Percentiles rank a stretch among this genome's conserved stretches.
Evolutionary conservation across 2,329 filamentous ascomycete species (phyloP).

Genomic region (Botrytis sinoallii): DNA sequence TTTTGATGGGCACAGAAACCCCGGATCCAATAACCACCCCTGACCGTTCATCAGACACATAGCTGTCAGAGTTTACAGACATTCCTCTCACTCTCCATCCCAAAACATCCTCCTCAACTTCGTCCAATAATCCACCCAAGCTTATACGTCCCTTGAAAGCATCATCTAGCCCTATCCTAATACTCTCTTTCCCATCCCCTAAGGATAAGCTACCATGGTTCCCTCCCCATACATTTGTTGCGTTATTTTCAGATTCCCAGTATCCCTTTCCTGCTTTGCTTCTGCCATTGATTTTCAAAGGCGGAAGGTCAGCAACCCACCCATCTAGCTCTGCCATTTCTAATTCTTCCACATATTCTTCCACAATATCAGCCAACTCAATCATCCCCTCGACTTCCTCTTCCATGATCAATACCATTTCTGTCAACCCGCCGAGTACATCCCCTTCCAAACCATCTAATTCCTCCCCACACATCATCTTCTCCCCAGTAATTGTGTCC

Average conservation of each 20-base stretch:
- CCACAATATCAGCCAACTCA: constrained; percentile 9
- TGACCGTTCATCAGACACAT: not conserved
- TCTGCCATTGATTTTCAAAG: not conserved
- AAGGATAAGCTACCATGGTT: not conserved
- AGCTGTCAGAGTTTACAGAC: not conserved
- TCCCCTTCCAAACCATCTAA: constrained; percentile 1
- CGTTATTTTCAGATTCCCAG: not conserved
- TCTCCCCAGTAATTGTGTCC: constrained; percentile 13
- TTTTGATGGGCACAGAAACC: not conserved
- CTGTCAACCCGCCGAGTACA: constrained; percentile 13
- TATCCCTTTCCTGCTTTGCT: not conserved
- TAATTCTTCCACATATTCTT: constrained; percentile 17
- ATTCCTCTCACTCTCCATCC: constrained; percentile 6
- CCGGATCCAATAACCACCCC: not conserved
- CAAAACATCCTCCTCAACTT: constrained; percentile 13
- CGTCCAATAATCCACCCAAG: constrained; percentile 4
- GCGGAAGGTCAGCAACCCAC: not conserved
- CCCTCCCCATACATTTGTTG: not conserved
- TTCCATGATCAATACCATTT: constrained; percentile 17
- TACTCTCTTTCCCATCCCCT: not conserved
- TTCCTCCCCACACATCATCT: constrained; percentile 17
- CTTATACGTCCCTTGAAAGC: not conserved
- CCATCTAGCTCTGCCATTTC: constrained; percentile 8
- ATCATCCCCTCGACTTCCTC: constrained; percentile 16
- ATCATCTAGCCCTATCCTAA: not conserved